Conservation (phyloP, 371 early-diverging fungal genomes). For the Mucor racemosus region DNA sequence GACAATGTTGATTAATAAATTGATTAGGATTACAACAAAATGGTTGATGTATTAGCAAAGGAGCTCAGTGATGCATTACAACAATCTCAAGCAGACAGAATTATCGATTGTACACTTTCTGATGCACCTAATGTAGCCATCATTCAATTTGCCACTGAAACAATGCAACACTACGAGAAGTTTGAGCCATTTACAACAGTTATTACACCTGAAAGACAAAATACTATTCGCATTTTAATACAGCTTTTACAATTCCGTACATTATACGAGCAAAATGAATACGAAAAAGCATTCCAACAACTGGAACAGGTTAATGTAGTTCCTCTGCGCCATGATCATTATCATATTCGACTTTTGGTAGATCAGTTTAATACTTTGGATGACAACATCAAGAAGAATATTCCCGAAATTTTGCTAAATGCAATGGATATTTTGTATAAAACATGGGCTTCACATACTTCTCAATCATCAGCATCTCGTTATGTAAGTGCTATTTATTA, state of each 20-base stretch:
- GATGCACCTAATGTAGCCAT: slow-evolving; percentile 27
- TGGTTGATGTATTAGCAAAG: slow-evolving; percentile 74
- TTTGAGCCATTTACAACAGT: slow-evolving; percentile 47
- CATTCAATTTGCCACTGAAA: slow-evolving; percentile 49
- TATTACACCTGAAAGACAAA: slow-evolving; percentile 41
- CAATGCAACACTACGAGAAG: slow-evolving; percentile 55
- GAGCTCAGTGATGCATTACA: slow-evolving; percentile 75
- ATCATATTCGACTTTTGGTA: slow-evolving; percentile 61
- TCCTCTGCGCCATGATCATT: slow-evolving; percentile 65
- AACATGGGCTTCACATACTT: slow-evolving; percentile 23
- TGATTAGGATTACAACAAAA: slow-evolving; percentile 70
- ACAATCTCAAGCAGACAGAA: slow-evolving; percentile 17
- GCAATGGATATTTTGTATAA: slow-evolving; percentile 73
- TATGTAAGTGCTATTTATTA: neutral
- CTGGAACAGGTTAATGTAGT: slow-evolving; percentile 47
- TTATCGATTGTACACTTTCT: slow-evolving; percentile 8
- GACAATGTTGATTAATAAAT: neutral
- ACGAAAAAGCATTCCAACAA: slow-evolving; percentile 39
- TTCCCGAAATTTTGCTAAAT: slow-evolving; percentile 78
- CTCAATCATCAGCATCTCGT: neutral
- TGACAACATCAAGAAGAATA: slow-evolving; percentile 72
- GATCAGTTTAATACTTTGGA: slow-evolving; percentile 69
- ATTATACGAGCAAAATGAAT: slow-evolving; percentile 52
- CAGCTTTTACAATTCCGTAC: slow-evolving; percentile 62
- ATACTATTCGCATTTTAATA: slow-evolving; percentile 61